Evolutionary conservation across 768 basidiomycete species (phyloP).

Genomic region (Flagelloscypha sp.): DNA sequence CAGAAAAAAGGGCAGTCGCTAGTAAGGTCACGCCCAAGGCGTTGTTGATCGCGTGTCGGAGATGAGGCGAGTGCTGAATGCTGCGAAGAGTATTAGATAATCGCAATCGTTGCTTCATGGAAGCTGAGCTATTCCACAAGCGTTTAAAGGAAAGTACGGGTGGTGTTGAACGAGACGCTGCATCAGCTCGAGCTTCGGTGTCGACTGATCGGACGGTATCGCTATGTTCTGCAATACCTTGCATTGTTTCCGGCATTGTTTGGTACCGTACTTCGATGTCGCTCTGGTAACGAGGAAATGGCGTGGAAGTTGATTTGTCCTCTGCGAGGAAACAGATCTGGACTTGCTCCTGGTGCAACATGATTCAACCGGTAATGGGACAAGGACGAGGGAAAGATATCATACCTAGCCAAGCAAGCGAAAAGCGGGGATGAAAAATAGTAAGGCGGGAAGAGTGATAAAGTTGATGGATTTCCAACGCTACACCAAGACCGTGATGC

Average conservation of each 20-base stretch:
- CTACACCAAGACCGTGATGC: conserved; percentile 25
- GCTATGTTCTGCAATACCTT: conserved; percentile 24
- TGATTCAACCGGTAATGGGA: too few species aligned
- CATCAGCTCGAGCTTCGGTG: conserved; percentile 2
- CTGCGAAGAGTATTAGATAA: conserved; percentile 23
- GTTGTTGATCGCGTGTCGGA: conserved; percentile 39
- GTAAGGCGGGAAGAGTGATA: conserved; percentile 25
- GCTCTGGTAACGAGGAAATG: too few species aligned
- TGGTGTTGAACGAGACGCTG: neutral
- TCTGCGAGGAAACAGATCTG: too few species aligned
- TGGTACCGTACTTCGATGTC: too few species aligned
- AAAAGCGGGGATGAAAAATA: conserved; percentile 32
- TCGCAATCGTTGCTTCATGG: conserved; percentile 21
- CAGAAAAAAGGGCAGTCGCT: conserved; percentile 35
- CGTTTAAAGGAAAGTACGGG: conserved; percentile 4
- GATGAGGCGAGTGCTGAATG: conserved; percentile 30
- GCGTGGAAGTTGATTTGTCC: too few species aligned
- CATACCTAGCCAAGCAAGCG: conserved; percentile 34
- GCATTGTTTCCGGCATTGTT: conserved; percentile 24
- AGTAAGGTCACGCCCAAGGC: conserved; percentile 34
- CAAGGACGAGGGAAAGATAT: too few species aligned
- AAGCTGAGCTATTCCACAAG: conserved; percentile 19
- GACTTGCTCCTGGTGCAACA: too few species aligned
- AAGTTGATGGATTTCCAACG: conserved; percentile 18
- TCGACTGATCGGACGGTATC: conserved; percentile 1